Conservation (phyloP, 371 early-diverging fungal genomes). For the Haplosporangium sp. region DNA sequence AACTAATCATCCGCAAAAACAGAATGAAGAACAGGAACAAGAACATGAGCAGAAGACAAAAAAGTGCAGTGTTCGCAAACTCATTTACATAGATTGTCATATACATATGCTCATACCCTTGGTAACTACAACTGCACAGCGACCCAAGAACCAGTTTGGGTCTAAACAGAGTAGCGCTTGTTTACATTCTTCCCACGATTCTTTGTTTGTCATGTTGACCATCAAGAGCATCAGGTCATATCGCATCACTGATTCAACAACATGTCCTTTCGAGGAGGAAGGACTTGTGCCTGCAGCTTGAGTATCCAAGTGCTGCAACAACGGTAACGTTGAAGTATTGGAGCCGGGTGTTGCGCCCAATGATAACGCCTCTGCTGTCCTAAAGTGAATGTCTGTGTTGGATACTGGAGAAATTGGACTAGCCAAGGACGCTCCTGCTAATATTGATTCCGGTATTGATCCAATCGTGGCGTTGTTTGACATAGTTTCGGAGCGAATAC, state of each 20-base stretch:
- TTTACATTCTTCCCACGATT: constrained; percentile 41
- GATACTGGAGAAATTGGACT: constrained; percentile 1
- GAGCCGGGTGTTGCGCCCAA: not conserved
- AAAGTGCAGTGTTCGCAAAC: not conserved
- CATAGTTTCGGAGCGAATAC: constrained; percentile 26
- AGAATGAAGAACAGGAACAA: not conserved
- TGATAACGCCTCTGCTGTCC: constrained; percentile 40
- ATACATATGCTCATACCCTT: constrained; percentile 12
- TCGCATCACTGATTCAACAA: constrained; percentile 17
- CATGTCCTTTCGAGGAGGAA: not conserved
- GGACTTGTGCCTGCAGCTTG: not conserved
- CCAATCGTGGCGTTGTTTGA: not conserved
- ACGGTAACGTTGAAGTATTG: not conserved
- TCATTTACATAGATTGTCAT: no score
- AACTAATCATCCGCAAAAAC: constrained; percentile 7
- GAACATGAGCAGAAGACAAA: not conserved
- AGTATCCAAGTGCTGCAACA: not conserved
- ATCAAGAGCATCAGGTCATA: constrained; percentile 49
- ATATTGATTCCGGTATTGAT: not conserved
- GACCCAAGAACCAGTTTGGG: constrained; percentile 48
- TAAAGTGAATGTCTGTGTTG: constrained; percentile 24
- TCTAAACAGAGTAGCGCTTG: constrained; percentile 21
- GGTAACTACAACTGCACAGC: constrained; percentile 44
- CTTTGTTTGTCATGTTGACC: constrained; percentile 36
- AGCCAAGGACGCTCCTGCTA: not conserved